Base-by-base conservation (phyloP, 1,284 basidiomycete species). In the Rhodotorula sp. region DNA sequence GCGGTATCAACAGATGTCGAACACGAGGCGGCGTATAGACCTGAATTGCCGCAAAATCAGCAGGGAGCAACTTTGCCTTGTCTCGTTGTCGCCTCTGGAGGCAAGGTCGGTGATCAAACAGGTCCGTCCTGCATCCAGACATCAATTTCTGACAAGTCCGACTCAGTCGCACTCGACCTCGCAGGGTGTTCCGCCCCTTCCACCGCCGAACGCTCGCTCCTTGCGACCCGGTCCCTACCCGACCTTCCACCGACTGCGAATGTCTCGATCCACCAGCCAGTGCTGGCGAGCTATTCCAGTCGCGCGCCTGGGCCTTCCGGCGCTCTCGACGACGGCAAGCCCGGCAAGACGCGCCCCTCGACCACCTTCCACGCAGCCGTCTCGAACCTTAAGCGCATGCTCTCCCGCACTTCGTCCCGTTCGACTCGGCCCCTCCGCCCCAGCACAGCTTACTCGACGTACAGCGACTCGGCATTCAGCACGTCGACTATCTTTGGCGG, bases 341-440 rank as follows among this genome's bases (percentile, higher is more conserved):
- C 13, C 53, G 7, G 27, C n/a, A 8, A 17, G 17, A 1, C 8
- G 1, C 45, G 19, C 1, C 7, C 54, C 23, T 16, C 48, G 1
- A 58, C 41, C 19, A 41, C 19, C 17, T 65, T 65, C 9, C 48
- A 50, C 12, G 21, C 34, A 7, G 48, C 64, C 19, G 48, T 65
- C 48, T n/a, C 41, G 17, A 41, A 52, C 19, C 64, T 65, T 16
- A 65, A 52, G 41, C 64, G 64, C 21, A 65, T 65, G 64, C 48
- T 65, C 5, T 34, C 48, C 3, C 23, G 48, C 16, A 3, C 21
- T 12, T 44, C 63, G 7, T 7, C 49, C 13, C 19, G 21, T 25
- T 19, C 12, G 7, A 23, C 9, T 3, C 55, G 48, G 0, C 14
- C 14, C n/a, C 19, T 23, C 9, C 19, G 25, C 7, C 1, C 48